Conservation (phyloP, 1,139 yeast genomes). For the Debaryomyces sp. region DNA sequence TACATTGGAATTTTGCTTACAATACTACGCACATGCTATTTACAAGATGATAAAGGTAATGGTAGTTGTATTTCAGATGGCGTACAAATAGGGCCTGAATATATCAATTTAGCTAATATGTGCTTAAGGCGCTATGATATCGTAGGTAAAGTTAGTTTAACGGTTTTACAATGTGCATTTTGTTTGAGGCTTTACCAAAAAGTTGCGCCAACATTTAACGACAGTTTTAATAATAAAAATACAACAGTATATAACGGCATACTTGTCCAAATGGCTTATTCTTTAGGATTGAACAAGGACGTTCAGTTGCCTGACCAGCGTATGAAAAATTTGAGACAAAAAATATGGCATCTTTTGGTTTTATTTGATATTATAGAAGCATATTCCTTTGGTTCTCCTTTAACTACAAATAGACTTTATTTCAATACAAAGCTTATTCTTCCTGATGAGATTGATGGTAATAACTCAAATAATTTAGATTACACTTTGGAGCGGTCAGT, state of each 20-base stretch:
- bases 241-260: conserved; percentile 27
- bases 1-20: conserved; percentile 32
- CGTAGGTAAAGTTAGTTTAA: conserved; percentile 28
- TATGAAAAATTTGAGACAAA: conserved; percentile 32
- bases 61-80: not conserved
- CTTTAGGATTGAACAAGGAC: conserved; percentile 43
- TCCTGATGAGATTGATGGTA: not conserved
- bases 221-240: conserved; percentile 51
- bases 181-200: conserved; percentile 39
- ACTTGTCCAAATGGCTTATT: conserved; percentile 31
- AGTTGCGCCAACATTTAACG: conserved; percentile 54
- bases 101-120: conserved; percentile 16
- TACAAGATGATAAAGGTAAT: conserved; percentile 23
- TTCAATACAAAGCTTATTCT: not conserved
- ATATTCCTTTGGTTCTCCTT: conserved; percentile 40
- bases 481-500: not conserved
- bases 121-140: conserved; percentile 32
- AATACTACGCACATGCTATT: conserved; percentile 31
- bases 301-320: conserved; percentile 23
- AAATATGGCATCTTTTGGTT: conserved; percentile 35
- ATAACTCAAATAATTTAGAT: not conserved
- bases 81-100: not conserved
- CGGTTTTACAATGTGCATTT: conserved; percentile 52
- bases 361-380: conserved; percentile 41
- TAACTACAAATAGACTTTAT: conserved; percentile 11